Evolutionary conservation across 2,329 filamentous ascomycete species (phyloP).

Genomic region (Colletotrichum sidae): DNA sequence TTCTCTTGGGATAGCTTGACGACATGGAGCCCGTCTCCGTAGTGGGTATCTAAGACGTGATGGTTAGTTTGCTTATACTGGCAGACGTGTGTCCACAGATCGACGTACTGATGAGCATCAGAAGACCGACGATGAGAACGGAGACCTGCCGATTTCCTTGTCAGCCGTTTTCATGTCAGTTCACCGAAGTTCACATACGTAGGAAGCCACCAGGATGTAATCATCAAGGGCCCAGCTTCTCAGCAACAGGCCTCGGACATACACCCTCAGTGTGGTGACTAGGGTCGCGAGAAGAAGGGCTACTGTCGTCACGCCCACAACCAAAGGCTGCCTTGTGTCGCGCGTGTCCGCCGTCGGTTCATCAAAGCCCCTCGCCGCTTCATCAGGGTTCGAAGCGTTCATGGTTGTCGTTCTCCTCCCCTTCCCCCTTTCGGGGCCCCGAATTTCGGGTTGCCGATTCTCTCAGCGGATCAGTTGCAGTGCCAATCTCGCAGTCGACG

Average conservation of each 20-base stretch:
- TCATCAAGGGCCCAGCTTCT: slow-evolving; percentile 30
- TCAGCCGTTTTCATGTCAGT: too few relatives aligned
- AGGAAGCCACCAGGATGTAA: slow-evolving; percentile 12
- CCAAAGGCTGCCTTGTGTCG: slow-evolving; percentile 21
- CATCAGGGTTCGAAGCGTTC: too few relatives aligned
- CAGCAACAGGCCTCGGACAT: slow-evolving; percentile 19
- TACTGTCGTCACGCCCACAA: slow-evolving; percentile 11
- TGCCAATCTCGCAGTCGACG: too few relatives aligned
- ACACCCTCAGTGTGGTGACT: slow-evolving; percentile 10
- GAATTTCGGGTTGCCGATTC: too few relatives aligned
- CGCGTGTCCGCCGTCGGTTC: not conserved
- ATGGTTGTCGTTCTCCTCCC: too few relatives aligned
- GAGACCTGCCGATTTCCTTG: not conserved
- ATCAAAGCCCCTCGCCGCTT: too few relatives aligned
- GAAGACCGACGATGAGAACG: slow-evolving; percentile 3
- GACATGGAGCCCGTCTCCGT: slow-evolving; percentile 21
- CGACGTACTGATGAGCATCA: slow-evolving; percentile 29
- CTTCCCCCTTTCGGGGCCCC: too few relatives aligned
- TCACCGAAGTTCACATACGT: not conserved
- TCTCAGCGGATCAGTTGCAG: too few relatives aligned
- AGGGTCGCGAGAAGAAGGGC: slow-evolving; percentile 3
- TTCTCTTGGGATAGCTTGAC: slow-evolving; percentile 3
- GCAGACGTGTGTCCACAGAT: too few relatives aligned
- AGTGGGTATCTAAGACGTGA: slow-evolving; percentile 14
- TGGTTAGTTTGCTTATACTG: not conserved